phyloP scores from a whole-genome alignment of 805 yeast genomes.

The Kregervanrija fluxuum region DNA sequence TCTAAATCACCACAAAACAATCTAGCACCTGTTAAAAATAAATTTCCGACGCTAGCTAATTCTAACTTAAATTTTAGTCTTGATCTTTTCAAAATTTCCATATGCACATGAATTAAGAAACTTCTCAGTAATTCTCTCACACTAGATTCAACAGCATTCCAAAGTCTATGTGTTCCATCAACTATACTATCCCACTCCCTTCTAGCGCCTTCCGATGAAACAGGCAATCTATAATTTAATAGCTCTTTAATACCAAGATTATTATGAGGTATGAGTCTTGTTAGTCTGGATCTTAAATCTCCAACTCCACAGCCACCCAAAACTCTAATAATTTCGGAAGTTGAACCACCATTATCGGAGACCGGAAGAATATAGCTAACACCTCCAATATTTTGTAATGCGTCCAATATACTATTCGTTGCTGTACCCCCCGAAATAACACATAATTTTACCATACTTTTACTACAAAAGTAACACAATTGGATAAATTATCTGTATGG shows the following conservation, averaged over 20 bases:
- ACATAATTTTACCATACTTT: slow-evolving; percentile 22
- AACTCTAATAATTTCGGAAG: slow-evolving; percentile 78
- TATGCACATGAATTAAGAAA: slow-evolving; percentile 71
- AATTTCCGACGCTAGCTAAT: slow-evolving; percentile 77
- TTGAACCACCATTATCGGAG: slow-evolving; percentile 92
- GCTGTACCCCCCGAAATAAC: slow-evolving; percentile 82
- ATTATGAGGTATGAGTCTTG: slow-evolving; percentile 58
- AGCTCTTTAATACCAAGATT: slow-evolving; percentile 30
- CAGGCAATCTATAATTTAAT: slow-evolving; percentile 44
- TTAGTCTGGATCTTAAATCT: slow-evolving; percentile 76
- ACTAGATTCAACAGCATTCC: slow-evolving; percentile 55
- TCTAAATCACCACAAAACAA: slow-evolving; percentile 79
- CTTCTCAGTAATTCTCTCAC: slow-evolving; percentile 68
- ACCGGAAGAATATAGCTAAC: slow-evolving; percentile 72
- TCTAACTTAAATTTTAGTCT: slow-evolving; percentile 64
- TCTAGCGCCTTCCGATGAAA: slow-evolving; percentile 45
- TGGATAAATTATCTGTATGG: background rate
- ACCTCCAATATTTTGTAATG: slow-evolving; percentile 34
- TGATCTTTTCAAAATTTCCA: slow-evolving; percentile 64
- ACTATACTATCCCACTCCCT: slow-evolving; percentile 71
- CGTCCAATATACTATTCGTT: slow-evolving; percentile 64
- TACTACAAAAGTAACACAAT: background rate
- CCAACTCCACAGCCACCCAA: slow-evolving; percentile 96
- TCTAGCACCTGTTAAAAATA: slow-evolving; percentile 76
- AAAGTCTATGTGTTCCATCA: slow-evolving; percentile 67